phyloP scores from a whole-genome alignment of 1,139 yeast genomes.

The Candida frijolesensis region DNA sequence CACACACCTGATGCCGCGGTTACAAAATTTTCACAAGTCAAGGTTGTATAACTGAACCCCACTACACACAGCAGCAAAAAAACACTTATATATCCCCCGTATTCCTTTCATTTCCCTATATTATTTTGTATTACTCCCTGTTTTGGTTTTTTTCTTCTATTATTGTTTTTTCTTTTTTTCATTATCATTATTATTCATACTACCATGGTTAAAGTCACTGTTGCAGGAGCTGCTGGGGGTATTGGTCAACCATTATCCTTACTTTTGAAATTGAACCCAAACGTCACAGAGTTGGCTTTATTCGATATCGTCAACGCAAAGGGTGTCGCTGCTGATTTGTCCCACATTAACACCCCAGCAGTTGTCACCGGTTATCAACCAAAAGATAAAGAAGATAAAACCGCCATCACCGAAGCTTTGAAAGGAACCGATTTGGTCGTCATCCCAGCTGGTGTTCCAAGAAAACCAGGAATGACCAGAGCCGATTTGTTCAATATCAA shows the following conservation, averaged over 20 bases:
- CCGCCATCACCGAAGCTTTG: slow-evolving; percentile 53
- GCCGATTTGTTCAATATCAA: slow-evolving; percentile 76
- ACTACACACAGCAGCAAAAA: slow-evolving; percentile 1
- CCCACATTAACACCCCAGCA: slow-evolving; percentile 69
- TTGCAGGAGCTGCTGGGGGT: slow-evolving; percentile 81
- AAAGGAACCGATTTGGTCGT: slow-evolving; percentile 59
- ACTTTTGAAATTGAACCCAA: slow-evolving; percentile 58
- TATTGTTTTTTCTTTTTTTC: neutral
- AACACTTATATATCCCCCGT: neutral
- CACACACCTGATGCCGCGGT: slow-evolving; percentile 3
- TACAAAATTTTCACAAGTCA: slow-evolving; percentile 4
- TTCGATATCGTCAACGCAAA: slow-evolving; percentile 69
- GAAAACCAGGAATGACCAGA: slow-evolving; percentile 81
- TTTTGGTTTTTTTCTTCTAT: neutral
- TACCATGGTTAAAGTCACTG: slow-evolving; percentile 65
- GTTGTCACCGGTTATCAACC: slow-evolving; percentile 60
- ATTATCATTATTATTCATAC: neutral
- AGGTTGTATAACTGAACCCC: neutral
- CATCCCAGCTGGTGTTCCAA: slow-evolving; percentile 83
- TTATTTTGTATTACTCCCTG: neutral
- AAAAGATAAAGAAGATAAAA: slow-evolving; percentile 46
- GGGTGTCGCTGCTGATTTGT: slow-evolving; percentile 75
- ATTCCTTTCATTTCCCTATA: neutral
- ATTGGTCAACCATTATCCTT: slow-evolving; percentile 78
- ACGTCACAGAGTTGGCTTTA: slow-evolving; percentile 57